A percentile compares a stretch with the other conserved stretches of the same genome.
Evolutionary conservation across 176 grass and related monocot species (phyloP).

Genomic region (Juncus effusus): DNA sequence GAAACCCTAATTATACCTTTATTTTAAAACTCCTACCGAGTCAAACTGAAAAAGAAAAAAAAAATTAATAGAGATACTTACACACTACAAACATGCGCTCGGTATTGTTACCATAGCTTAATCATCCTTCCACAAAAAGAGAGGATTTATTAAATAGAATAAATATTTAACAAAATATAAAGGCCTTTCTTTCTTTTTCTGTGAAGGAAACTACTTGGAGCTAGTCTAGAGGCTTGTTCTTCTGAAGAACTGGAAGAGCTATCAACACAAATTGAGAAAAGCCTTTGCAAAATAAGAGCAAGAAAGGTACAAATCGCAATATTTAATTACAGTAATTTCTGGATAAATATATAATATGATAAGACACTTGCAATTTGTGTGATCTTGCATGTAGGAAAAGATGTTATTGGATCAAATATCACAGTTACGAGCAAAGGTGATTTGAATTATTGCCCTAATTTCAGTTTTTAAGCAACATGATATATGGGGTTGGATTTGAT

Average conservation of each 20-base stretch:
- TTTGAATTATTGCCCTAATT: conserved; percentile 2
- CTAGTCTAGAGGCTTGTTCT: conserved; percentile 53
- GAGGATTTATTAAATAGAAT: neutral
- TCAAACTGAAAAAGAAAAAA: neutral
- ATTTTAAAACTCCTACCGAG: too few relatives aligned
- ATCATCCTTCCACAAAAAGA: neutral
- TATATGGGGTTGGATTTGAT: neutral
- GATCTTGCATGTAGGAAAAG: conserved; percentile 40
- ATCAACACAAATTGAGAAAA: conserved; percentile 50
- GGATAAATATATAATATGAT: neutral
- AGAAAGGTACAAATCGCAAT: conserved; percentile 41
- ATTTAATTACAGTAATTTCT: conserved; percentile 11
- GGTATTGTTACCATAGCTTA: too few relatives aligned
- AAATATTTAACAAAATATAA: neutral
- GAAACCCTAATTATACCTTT: too few relatives aligned
- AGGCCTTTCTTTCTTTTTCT: neutral
- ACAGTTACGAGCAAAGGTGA: conserved; percentile 65
- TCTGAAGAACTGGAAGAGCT: conserved; percentile 58
- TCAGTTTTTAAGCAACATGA: neutral
- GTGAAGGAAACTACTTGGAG: conserved; percentile 61
- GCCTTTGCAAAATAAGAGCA: conserved; percentile 50
- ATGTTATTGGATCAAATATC: conserved; percentile 51
- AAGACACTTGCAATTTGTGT: neutral
- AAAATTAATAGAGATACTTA: neutral
- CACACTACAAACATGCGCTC: too few relatives aligned